Base-by-base conservation (phyloP, 139 green algal genomes). In the Zygnema cylindricum region DNA sequence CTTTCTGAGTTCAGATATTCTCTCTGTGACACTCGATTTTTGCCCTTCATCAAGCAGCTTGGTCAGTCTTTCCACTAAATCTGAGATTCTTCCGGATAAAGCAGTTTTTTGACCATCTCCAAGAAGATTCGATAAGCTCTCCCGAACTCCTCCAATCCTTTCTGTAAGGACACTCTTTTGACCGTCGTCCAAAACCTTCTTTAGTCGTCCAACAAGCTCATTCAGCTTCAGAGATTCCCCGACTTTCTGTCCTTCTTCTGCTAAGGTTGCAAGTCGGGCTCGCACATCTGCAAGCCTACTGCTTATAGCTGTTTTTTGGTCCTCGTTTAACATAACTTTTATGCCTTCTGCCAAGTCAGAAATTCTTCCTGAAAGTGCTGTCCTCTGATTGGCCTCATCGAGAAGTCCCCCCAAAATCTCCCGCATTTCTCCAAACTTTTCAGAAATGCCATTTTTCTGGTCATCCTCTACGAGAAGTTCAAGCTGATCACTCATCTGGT, bases 1-100 rank as follows among this genome's bases (percentile, higher is more conserved):
- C 38, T 82, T 85, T 42, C 77, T 69, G 11, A 87, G 79, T 11
- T 77, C 79, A 1, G 36, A 40, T 30, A 86, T 63, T 63, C 16
- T 63, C 16, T 7, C 49, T 25, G 71, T 79, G 11, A 55, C 71
- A 11, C 71, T 43, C 36, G 71, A 38, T 16, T 79, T 79, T 43
- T 79, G 36, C 11, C 71, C 38, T 41, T 43, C 71, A 25, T 79
- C 71, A 7, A 79, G 71, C 11, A 79, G 11, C 42, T 7, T 79
- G 3, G 71, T 79, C 11, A 79, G 71, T 11, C 71, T 41, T 43
- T 79, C 71, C 71, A 79, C 71, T 41, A 79, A 43, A 11, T 79
- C 71, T 16, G 71, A 55, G 11, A 79, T 79, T 41, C 71, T 41
- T 55, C 71, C 38, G 7, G 71, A 30, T 16, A 79, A 43, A 11